Conservation (phyloP, 2,329 filamentous ascomycete genomes). For the Alternaria sp. region DNA sequence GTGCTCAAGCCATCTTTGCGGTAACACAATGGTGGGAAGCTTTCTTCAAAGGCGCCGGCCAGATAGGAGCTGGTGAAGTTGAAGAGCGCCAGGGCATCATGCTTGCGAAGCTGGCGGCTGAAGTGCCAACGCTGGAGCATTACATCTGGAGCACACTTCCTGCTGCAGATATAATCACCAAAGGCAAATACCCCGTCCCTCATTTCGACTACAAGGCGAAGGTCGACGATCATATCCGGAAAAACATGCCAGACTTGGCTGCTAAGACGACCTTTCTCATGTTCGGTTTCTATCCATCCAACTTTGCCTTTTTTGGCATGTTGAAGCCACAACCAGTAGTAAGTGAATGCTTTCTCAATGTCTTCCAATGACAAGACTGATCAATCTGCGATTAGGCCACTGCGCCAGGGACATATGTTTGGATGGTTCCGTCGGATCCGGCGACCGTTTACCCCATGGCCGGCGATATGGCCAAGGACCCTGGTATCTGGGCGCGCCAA, state of each 20-base stretch:
- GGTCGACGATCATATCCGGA: constrained; percentile 51
- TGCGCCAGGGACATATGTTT: constrained; percentile 6
- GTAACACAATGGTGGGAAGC: constrained; percentile 39
- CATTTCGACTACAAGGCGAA: constrained; percentile 54
- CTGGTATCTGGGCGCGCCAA: constrained; percentile 15
- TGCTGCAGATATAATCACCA: constrained; percentile 33
- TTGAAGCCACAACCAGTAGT: constrained; percentile 20
- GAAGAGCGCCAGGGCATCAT: constrained; percentile 52
- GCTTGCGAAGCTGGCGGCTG: constrained; percentile 51
- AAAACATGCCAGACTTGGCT: constrained; percentile 32
- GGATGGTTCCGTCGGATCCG: constrained; percentile 7
- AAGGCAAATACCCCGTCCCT: constrained; percentile 45
- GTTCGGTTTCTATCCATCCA: constrained; percentile 27
- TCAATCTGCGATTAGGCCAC: not conserved
- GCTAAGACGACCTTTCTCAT: constrained; percentile 28
- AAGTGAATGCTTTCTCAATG: not conserved
- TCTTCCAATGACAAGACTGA: not conserved
- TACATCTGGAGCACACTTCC: constrained; percentile 58
- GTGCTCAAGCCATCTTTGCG: constrained; percentile 43
- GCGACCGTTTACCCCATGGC: constrained; percentile 8
- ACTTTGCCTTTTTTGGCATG: constrained; percentile 20
- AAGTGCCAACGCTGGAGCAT: constrained; percentile 50
- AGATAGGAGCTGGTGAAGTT: constrained; percentile 30
- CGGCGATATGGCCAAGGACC: constrained; percentile 10
- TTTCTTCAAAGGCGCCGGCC: constrained; percentile 32